These are phyloP conservation scores for Yamadazyma conglobata DNA, from an alignment of 1,139 yeast species.

Conservation along the genomic window DNA sequence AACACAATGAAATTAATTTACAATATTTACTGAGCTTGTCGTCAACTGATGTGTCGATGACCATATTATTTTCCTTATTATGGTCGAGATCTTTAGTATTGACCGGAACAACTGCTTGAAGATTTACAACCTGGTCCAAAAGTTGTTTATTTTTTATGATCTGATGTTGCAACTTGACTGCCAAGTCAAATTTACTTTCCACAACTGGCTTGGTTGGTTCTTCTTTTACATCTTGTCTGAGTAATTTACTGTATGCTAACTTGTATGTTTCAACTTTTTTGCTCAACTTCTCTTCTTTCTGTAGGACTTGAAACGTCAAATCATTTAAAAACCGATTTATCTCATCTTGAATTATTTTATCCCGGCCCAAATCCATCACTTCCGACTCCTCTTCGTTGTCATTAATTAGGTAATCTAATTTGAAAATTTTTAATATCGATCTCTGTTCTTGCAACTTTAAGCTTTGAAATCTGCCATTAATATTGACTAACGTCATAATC, in stretches of 20 bases:
- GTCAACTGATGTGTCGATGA: slow-evolving; percentile 27
- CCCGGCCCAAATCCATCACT: slow-evolving; percentile 17
- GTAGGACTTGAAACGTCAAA: slow-evolving; percentile 35
- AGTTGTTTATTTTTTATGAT: slow-evolving; percentile 21
- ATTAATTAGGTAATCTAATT: slow-evolving; percentile 35
- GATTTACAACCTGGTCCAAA: slow-evolving; percentile 16
- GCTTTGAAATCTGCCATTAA: slow-evolving; percentile 18
- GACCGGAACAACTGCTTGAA: slow-evolving; percentile 26
- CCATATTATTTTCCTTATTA: slow-evolving; percentile 19
- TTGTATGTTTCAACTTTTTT: slow-evolving; percentile 17
- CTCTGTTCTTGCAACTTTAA: slow-evolving; percentile 35
- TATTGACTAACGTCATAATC: slow-evolving; percentile 27
- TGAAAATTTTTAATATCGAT: slow-evolving; percentile 31
- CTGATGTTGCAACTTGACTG: slow-evolving; percentile 22
- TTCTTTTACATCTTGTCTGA: neutral
- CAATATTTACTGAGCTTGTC: slow-evolving; percentile 43
- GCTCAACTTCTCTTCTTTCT: slow-evolving; percentile 30
- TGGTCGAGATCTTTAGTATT: slow-evolving; percentile 8
- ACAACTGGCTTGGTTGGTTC: neutral
- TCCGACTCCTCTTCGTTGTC: slow-evolving; percentile 16
- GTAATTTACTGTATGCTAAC: slow-evolving; percentile 12
- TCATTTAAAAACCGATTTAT: slow-evolving; percentile 40
- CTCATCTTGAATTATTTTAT: slow-evolving; percentile 42
- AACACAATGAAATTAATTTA: slow-evolving; percentile 40
- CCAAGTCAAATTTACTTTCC: slow-evolving; percentile 14